Conservation (phyloP, 257 asterid species). For the Solanum virginianum region DNA sequence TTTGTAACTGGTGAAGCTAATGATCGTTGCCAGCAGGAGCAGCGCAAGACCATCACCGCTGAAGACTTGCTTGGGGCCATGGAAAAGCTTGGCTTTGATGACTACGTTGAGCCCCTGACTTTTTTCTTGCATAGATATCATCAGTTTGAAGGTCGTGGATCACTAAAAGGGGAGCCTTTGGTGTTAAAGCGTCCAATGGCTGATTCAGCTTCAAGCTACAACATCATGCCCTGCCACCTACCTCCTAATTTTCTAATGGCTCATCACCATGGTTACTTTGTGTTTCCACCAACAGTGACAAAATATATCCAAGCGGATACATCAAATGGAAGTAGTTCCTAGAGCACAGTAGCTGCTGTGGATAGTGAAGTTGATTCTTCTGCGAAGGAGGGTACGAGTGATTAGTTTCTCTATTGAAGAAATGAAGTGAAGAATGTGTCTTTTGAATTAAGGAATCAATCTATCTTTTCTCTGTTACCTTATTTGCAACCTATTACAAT, state of each 20-base stretch:
- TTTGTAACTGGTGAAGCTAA: slow-evolving; percentile 95
- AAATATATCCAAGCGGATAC: slow-evolving; percentile 33
- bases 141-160: slow-evolving; percentile 65
- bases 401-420: background rate
- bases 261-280: slow-evolving; percentile 42
- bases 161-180: slow-evolving; percentile 38
- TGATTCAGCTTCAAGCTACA: slow-evolving; percentile 25
- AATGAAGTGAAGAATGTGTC: background rate
- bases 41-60: slow-evolving; percentile 91
- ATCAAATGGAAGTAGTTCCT: slow-evolving; percentile 37
- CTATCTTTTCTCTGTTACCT: background rate
- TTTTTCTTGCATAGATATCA: slow-evolving; percentile 75
- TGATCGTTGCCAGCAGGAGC: slow-evolving; percentile 91
- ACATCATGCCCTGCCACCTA: background rate
- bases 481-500: background rate
- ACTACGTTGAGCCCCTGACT: slow-evolving; percentile 86
- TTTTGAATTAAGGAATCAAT: too few species aligned
- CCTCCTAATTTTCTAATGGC: slow-evolving; percentile 21
- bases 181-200: slow-evolving; percentile 32
- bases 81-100: slow-evolving; percentile 93
- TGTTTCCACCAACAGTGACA: slow-evolving; percentile 29
- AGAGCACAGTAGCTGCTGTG: slow-evolving; percentile 17
- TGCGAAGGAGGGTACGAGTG: slow-evolving; percentile 30
- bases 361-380: slow-evolving; percentile 18
- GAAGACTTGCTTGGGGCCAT: slow-evolving; percentile 97